Conservation (phyloP, 371 early-diverging fungal species). For the Furculomyces boomerangus region DNA sequence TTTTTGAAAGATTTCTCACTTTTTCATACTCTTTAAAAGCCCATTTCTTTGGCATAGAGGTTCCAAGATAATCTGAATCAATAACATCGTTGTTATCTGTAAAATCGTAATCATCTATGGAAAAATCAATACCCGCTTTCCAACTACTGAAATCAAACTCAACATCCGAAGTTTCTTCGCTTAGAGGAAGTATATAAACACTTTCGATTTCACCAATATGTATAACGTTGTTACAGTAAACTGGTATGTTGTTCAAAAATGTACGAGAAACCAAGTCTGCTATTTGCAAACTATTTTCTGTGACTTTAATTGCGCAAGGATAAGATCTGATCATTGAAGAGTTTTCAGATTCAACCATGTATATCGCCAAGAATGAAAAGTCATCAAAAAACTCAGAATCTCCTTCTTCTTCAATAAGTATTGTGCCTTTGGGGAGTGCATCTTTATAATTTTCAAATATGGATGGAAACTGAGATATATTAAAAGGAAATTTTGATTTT, state of each 20-base stretch:
- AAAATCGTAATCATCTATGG: no score
- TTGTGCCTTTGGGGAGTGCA: constrained; percentile 50
- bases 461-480: constrained; percentile 34
- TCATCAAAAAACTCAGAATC: constrained; percentile 32
- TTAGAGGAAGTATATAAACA: no score
- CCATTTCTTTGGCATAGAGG: no score
- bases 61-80: no score
- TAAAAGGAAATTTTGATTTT: no score
- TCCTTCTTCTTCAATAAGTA: constrained; percentile 46
- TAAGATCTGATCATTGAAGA: constrained; percentile 38
- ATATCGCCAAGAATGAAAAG: neutral
- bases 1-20: no score
- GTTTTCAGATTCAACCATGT: constrained; percentile 37
- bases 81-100: no score
- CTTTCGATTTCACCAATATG: neutral
- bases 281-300: constrained; percentile 63
- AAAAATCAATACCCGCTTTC: neutral
- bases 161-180: no score
- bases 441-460: constrained; percentile 46
- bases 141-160: neutral
- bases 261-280: constrained; percentile 6
- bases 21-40: no score
- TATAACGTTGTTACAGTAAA: neutral
- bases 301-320: constrained; percentile 67
- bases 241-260: neutral